These are phyloP conservation scores for Daldinia concentrica DNA, from an alignment of 495 filamentous ascomycete species.

Conservation along the genomic window DNA sequence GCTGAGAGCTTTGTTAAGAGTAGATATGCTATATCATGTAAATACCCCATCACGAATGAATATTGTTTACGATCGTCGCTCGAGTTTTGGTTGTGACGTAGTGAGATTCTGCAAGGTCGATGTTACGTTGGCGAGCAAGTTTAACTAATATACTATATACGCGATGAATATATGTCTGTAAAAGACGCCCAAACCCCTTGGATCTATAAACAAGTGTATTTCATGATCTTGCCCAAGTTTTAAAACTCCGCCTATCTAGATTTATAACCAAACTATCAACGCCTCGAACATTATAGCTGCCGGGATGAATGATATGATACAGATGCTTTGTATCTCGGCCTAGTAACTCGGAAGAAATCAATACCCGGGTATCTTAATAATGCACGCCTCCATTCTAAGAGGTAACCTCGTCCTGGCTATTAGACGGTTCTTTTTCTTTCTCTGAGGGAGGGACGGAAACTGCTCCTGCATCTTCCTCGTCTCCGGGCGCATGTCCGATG, in stretches of 20 bases:
- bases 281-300: neutral
- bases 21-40: constrained; percentile 38
- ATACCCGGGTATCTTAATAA: neutral
- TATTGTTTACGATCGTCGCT: constrained; percentile 11
- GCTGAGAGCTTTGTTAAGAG: constrained; percentile 7
- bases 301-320: too few species aligned
- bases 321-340: neutral
- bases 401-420: neutral
- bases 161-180: neutral
- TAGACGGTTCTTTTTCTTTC: constrained; percentile 2
- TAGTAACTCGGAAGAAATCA: constrained; percentile 2
- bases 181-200: neutral
- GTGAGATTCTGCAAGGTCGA: neutral
- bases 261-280: neutral
- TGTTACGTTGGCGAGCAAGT: neutral
- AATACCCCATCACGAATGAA: constrained; percentile 36
- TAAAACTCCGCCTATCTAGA: neutral
- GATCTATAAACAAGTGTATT: neutral
- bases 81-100: neutral
- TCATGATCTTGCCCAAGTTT: neutral
- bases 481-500: constrained; percentile 32
- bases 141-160: neutral
- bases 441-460: neutral
- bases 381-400: neutral
- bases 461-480: constrained; percentile 12